phyloP scores from a whole-genome alignment of 768 basidiomycete genomes.

The Crepidotus variabilis region DNA sequence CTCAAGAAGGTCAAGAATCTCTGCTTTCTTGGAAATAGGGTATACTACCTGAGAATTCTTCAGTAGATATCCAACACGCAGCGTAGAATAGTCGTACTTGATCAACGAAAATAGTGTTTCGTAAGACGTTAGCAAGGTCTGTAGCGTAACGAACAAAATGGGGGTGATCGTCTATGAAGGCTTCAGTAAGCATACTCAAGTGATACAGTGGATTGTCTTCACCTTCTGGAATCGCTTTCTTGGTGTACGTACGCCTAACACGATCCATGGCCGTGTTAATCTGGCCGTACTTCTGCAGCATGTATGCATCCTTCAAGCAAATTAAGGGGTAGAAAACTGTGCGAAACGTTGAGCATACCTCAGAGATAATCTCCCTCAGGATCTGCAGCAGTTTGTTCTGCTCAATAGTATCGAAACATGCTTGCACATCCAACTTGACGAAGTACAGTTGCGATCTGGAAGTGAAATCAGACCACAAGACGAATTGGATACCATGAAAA shows the following conservation, averaged over 20 bases:
- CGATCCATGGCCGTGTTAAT: constrained; percentile 54
- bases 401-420: constrained; percentile 95
- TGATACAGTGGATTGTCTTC: background rate
- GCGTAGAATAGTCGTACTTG: constrained; percentile 40
- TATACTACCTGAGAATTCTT: constrained; percentile 38
- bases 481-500: background rate
- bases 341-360: constrained; percentile 47
- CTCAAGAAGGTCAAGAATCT: constrained; percentile 70
- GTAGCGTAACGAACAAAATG: constrained; percentile 72
- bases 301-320: constrained; percentile 58
- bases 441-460: constrained; percentile 86
- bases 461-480: background rate
- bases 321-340: background rate
- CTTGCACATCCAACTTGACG: constrained; percentile 93
- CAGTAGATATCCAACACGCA: too few relatives aligned
- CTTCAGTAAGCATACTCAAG: background rate
- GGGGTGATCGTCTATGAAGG: constrained; percentile 62
- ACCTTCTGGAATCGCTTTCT: constrained; percentile 71
- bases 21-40: constrained; percentile 44
- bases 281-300: constrained; percentile 67
- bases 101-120: constrained; percentile 83
- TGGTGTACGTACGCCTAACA: constrained; percentile 51
- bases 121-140: constrained; percentile 59
- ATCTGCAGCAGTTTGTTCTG: constrained; percentile 83
- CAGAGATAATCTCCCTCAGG: constrained; percentile 65